phyloP scores from a whole-genome alignment of 768 basidiomycete genomes.

The Heimioporus sp. region DNA sequence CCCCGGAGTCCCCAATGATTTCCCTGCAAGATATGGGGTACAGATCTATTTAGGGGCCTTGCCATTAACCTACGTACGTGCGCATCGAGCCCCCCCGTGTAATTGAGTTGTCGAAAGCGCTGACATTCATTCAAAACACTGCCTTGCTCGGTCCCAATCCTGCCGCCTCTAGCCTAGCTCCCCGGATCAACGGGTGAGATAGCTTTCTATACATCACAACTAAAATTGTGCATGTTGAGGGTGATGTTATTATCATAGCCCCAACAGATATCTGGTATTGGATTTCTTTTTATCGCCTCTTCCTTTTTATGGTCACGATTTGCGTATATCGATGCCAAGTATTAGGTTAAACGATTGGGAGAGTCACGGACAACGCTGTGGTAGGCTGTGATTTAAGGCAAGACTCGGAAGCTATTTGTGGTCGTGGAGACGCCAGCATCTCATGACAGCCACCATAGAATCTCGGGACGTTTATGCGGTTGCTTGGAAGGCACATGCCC shows the following conservation, averaged over 20 bases:
- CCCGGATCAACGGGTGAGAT: constrained; percentile 7
- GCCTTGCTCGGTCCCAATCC: constrained; percentile 4
- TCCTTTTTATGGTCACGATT: neutral
- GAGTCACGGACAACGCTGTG: no score
- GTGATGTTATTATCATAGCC: neutral
- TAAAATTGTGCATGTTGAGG: constrained; percentile 18
- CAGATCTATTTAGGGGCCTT: constrained; percentile 14
- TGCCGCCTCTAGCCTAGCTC: neutral
- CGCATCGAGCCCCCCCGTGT: constrained; percentile 8
- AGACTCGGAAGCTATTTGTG: constrained; percentile 7
- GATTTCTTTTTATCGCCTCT: no score
- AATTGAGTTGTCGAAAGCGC: neutral
- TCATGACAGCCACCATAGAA: constrained; percentile 1
- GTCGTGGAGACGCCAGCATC: constrained; percentile 3
- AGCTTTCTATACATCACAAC: constrained; percentile 17
- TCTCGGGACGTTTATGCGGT: neutral
- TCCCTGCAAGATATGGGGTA: constrained; percentile 19
- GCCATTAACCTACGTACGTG: constrained; percentile 1
- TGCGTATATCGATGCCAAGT: neutral
- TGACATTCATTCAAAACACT: constrained; percentile 11
- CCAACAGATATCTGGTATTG: neutral
- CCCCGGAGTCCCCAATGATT: neutral
- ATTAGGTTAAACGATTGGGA: neutral
- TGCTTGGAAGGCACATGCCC: constrained; percentile 1
- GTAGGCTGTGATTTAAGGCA: neutral